Percentiles rank a stretch among this genome's conserved stretches.
Conservation (phyloP, 441 rosid genomes). For the Lepidium campestre region DNA sequence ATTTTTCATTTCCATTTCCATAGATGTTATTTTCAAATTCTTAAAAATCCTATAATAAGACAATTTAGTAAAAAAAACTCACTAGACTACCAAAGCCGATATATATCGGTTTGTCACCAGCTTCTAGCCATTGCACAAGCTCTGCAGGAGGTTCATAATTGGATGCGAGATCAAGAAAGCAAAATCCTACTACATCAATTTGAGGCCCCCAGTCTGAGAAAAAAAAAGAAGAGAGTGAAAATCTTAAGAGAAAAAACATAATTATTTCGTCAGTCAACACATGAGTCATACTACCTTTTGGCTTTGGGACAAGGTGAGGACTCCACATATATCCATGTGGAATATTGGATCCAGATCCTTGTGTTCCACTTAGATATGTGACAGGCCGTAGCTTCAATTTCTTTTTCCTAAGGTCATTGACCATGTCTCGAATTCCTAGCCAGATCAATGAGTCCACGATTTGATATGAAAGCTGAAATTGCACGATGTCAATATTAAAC, state of each 20-base stretch:
- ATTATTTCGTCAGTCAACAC: neutral
- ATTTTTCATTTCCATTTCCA: neutral
- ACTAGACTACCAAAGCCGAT: constrained; percentile 98
- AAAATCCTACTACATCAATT: constrained; percentile 94
- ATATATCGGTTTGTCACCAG: constrained; percentile 88
- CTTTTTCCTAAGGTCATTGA: constrained; percentile 92
- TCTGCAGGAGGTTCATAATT: constrained; percentile 91
- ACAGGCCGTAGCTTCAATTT: constrained; percentile 94
- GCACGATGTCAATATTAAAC: constrained; percentile 4
- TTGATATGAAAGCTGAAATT: constrained; percentile 87
- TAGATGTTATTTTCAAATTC: neutral
- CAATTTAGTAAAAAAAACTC: constrained; percentile 33
- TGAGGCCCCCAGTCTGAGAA: constrained; percentile 95
- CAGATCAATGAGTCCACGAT: constrained; percentile 95
- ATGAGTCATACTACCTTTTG: constrained; percentile 63
- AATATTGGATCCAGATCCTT: constrained; percentile 75
- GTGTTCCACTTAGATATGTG: constrained; percentile 96
- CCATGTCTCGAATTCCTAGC: constrained; percentile 98
- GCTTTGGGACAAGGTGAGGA: constrained; percentile 98
- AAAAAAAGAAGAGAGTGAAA: constrained; percentile 11
- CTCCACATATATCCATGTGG: constrained; percentile 99
- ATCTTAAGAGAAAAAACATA: neutral
- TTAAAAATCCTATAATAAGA: neutral
- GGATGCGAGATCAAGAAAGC: constrained; percentile 97
- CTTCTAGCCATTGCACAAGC: constrained; percentile 83